These are phyloP conservation scores for Xylariomycetidae sp. DNA, from an alignment of 2,329 filamentous ascomycete genomes.

Conservation along the genomic window DNA sequence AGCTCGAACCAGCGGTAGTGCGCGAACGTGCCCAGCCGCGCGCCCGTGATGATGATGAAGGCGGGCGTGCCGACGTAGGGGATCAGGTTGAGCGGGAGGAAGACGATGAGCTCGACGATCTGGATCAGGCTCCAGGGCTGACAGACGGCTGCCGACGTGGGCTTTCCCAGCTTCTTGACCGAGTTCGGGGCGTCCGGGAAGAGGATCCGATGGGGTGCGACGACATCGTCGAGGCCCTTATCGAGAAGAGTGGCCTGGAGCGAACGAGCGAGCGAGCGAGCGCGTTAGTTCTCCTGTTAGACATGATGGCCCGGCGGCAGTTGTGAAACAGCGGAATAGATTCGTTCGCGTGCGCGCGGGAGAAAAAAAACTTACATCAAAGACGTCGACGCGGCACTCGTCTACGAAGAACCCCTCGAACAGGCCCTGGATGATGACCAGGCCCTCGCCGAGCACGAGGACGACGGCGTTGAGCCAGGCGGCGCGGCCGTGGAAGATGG, in stretches of 20 bases:
- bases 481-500: conserved; percentile 79
- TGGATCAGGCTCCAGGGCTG: conserved; percentile 89
- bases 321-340: too few species aligned
- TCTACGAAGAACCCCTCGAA: conserved; percentile 82
- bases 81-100: conserved; percentile 80
- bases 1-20: conserved; percentile 90
- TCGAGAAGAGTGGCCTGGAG: conserved; percentile 68
- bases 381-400: conserved; percentile 73
- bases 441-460: conserved; percentile 76
- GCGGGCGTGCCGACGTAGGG: conserved; percentile 77
- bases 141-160: conserved; percentile 71
- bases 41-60: conserved; percentile 85
- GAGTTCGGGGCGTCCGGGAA: conserved; percentile 65
- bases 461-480: conserved; percentile 91
- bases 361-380: conserved; percentile 58
- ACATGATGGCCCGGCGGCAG: too few species aligned
- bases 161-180: conserved; percentile 77
- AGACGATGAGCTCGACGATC: conserved; percentile 76
- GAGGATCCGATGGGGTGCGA: conserved; percentile 61
- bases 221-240: conserved; percentile 63
- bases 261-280: too few species aligned
- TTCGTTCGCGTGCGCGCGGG: not conserved
- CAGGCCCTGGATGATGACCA: conserved; percentile 64
- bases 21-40: conserved; percentile 79
- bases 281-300: conserved; percentile 10